Conservation (phyloP, 1,139 yeast species). For the Lodderomyces orthopsilosis region DNA sequence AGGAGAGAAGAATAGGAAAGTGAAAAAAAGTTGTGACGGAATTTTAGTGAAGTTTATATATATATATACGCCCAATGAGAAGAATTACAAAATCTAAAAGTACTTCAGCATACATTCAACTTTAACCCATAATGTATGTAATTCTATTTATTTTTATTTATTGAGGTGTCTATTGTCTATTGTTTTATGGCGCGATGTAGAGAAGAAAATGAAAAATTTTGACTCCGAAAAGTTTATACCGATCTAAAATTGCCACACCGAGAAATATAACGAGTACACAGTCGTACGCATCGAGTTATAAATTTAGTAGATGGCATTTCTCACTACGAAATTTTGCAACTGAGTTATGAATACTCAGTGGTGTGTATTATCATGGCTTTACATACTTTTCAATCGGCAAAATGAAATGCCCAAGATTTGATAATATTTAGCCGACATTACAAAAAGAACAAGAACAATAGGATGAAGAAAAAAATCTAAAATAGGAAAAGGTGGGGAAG, state of each 20-base stretch:
- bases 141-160: too few relatives aligned
- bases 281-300: neutral
- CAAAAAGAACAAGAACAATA: neutral
- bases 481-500: neutral
- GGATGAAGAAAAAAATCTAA: neutral
- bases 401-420: too few relatives aligned
- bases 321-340: too few relatives aligned
- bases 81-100: too few relatives aligned
- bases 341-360: too few relatives aligned
- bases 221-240: neutral
- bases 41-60: neutral
- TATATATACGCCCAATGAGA: neutral
- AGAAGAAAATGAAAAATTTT: neutral
- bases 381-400: too few relatives aligned
- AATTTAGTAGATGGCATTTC: neutral
- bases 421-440: neutral
- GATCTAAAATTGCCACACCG: too few relatives aligned
- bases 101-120: too few relatives aligned
- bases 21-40: neutral
- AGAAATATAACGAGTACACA: too few relatives aligned
- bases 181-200: neutral
- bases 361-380: too few relatives aligned
- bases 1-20: neutral
- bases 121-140: too few relatives aligned
- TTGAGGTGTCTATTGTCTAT: too few relatives aligned